A percentile compares a stretch with the other conserved stretches of the same genome.
Evolutionary conservation across 2,329 filamentous ascomycete genomes (phyloP).

Genomic region (Venturia asperata): DNA sequence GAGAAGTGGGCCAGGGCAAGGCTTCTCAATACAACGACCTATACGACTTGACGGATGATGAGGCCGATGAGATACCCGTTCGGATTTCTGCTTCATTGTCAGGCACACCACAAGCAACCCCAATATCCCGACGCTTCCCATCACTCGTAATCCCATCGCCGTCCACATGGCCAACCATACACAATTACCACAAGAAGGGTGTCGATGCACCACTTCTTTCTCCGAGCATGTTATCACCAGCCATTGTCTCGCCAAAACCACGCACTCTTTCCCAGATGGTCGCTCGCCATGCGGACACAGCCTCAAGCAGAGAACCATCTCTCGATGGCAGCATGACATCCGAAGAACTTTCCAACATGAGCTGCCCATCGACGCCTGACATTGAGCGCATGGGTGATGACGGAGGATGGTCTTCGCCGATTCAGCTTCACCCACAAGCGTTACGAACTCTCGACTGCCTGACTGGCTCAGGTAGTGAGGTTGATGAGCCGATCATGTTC

Average conservation of each 20-base stretch:
- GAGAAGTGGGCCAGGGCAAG: background rate
- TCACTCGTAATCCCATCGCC: constrained; percentile 53
- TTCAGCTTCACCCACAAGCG: constrained; percentile 66
- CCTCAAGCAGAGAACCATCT: constrained; percentile 76
- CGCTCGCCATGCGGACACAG: constrained; percentile 51
- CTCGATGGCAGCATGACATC: constrained; percentile 83
- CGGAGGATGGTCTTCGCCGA: constrained; percentile 50
- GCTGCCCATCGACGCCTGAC: constrained; percentile 77
- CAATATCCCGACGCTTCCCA: constrained; percentile 45
- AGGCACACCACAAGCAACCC: constrained; percentile 23
- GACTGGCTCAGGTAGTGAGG: constrained; percentile 22
- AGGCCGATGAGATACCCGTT: constrained; percentile 51
- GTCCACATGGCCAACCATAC: constrained; percentile 50
- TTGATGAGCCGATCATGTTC: constrained; percentile 36
- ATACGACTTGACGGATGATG: constrained; percentile 79
- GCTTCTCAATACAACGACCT: constrained; percentile 62
- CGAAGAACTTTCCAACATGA: constrained; percentile 76
- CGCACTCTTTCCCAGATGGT: constrained; percentile 66
- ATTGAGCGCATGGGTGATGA: constrained; percentile 32
- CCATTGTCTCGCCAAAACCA: constrained; percentile 68
- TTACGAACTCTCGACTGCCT: constrained; percentile 58
- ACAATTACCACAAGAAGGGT: constrained; percentile 44
- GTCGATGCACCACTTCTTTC: constrained; percentile 50
- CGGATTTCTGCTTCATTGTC: constrained; percentile 31
- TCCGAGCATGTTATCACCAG: constrained; percentile 32